phyloP scores from a whole-genome alignment of 345 rosid genomes.

The Clarkia xantiana region DNA sequence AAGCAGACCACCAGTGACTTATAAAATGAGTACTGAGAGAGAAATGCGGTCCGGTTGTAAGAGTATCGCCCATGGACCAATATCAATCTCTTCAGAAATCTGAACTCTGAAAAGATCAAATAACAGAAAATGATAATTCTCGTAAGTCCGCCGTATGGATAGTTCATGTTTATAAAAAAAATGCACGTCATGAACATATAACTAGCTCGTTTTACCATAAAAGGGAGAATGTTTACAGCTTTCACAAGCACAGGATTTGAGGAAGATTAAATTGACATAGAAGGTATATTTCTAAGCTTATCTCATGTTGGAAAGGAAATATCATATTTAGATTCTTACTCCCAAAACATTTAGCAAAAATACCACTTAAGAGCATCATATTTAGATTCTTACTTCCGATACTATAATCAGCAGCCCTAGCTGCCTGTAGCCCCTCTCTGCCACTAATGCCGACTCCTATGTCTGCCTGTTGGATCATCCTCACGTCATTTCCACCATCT shows the following conservation, averaged over 20 bases:
- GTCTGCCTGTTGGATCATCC: constrained; percentile 99
- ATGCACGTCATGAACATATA: background rate
- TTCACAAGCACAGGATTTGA: background rate
- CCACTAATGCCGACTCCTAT: constrained; percentile 98
- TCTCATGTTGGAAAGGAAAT: background rate
- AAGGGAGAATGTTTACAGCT: background rate
- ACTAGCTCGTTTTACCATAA: background rate
- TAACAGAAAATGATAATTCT: constrained; percentile 1
- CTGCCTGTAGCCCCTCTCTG: constrained; percentile 98
- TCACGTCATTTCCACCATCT: constrained; percentile 98
- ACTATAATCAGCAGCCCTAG: constrained; percentile 97
- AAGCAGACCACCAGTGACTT: constrained; percentile 85
- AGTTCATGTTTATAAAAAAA: background rate
- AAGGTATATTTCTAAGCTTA: too few relatives aligned
- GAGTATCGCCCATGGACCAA: constrained; percentile 97
- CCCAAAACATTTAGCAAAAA: constrained; percentile 50
- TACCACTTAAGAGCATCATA: background rate
- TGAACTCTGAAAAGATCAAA: constrained; percentile 57
- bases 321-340: constrained; percentile 32
- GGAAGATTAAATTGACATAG: too few relatives aligned
- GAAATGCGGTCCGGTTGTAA: constrained; percentile 90
- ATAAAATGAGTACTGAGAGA: constrained; percentile 94
- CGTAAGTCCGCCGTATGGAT: background rate
- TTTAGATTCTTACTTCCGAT: constrained; percentile 65
- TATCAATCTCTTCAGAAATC: constrained; percentile 79